phyloP scores from a whole-genome alignment of 495 filamentous ascomycete genomes.

The Penicillium malachiteum region DNA sequence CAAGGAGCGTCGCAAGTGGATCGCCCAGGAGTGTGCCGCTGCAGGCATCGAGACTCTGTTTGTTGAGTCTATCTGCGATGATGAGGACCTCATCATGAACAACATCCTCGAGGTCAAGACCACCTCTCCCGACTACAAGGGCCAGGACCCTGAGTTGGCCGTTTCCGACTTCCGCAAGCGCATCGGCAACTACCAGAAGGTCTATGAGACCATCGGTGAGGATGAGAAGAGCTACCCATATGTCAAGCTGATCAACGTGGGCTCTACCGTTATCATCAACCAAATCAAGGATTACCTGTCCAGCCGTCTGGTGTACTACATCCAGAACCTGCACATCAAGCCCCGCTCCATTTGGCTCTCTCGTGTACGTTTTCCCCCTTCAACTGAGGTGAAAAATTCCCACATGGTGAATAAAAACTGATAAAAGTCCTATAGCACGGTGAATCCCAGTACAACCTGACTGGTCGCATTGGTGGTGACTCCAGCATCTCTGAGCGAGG shows the following conservation, averaged over 20 bases:
- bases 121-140: slow-evolving; percentile 88
- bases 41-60: slow-evolving; percentile 87
- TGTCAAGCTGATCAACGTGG: slow-evolving; percentile 95
- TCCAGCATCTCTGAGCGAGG: slow-evolving; percentile 83
- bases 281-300: slow-evolving; percentile 95
- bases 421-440: slow-evolving; percentile 67
- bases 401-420: too few species aligned
- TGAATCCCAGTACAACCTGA: slow-evolving; percentile 87
- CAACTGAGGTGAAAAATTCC: too few species aligned
- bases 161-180: slow-evolving; percentile 89
- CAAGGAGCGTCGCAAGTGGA: slow-evolving; percentile 85
- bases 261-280: slow-evolving; percentile 93
- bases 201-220: slow-evolving; percentile 87
- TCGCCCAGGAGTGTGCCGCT: slow-evolving; percentile 67
- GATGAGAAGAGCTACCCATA: slow-evolving; percentile 85
- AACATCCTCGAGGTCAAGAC: slow-evolving; percentile 99
- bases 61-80: slow-evolving; percentile 93
- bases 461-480: slow-evolving; percentile 88
- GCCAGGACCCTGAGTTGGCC: slow-evolving; percentile 88
- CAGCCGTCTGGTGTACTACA: slow-evolving; percentile 92
- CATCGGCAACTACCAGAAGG: slow-evolving; percentile 94
- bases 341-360: slow-evolving; percentile 98
- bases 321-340: slow-evolving; percentile 97
- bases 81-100: slow-evolving; percentile 91
- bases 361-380: slow-evolving; percentile 59